These are phyloP conservation scores for Trifolium subterraneum DNA, from an alignment of 306 rosid species.

Conservation along the genomic window DNA sequence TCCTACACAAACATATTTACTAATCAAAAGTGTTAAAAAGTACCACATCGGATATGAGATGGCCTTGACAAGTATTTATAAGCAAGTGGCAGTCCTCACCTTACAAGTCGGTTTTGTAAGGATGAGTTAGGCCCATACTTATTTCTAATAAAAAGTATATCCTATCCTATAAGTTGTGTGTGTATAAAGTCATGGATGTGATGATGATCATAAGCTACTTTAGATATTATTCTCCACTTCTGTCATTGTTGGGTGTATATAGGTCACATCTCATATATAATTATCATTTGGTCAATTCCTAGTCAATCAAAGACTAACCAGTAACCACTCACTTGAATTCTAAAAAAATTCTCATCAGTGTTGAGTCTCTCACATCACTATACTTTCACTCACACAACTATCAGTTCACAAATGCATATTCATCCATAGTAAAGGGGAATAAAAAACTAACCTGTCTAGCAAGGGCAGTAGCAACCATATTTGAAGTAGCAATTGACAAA, in stretches of 20 bases:
- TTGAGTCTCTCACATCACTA: neutral
- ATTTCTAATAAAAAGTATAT: too few species aligned
- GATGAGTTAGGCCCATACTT: too few species aligned
- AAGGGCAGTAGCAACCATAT: constrained; percentile 93
- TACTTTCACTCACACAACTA: neutral
- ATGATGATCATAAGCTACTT: neutral
- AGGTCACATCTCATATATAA: neutral
- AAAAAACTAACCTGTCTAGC: constrained; percentile 65
- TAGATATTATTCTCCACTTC: neutral
- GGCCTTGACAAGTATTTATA: too few species aligned
- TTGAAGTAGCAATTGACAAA: constrained; percentile 87
- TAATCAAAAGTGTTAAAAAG: too few species aligned
- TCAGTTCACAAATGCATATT: neutral
- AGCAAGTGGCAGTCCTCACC: too few species aligned
- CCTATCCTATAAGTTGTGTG: too few species aligned
- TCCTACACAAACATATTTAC: constrained; percentile 61
- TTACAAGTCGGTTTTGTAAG: too few species aligned
- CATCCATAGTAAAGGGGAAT: neutral
- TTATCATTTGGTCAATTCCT: neutral
- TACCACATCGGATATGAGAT: too few species aligned
- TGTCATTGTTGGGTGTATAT: neutral
- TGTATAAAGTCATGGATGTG: too few species aligned
- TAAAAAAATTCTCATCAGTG: neutral
- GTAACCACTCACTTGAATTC: constrained; percentile 1
- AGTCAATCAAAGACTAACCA: neutral